Evolutionary conservation across 1,284 basidiomycete species (phyloP).

Genomic region (Rhodotorula sp.): DNA sequence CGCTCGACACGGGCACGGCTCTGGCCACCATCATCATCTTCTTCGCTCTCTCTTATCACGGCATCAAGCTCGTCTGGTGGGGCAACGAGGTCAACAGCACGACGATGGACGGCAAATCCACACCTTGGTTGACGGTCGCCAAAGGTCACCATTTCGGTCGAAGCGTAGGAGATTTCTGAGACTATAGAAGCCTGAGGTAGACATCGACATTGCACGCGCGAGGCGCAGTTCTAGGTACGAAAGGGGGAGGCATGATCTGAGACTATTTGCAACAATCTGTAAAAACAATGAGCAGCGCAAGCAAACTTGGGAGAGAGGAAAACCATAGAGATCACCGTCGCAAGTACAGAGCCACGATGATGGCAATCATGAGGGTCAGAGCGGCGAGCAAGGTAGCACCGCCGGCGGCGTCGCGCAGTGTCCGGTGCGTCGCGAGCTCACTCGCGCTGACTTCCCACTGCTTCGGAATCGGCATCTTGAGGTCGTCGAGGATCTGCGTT

Average conservation of each 20-base stretch:
- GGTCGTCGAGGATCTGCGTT: slow-evolving; percentile 45
- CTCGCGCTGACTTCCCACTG: slow-evolving; percentile 23
- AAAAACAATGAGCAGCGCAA: not conserved
- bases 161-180: slow-evolving; percentile 4
- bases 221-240: no score
- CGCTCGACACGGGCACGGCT: slow-evolving; percentile 59
- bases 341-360: not conserved
- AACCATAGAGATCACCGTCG: not conserved
- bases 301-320: not conserved
- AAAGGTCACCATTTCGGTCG: slow-evolving; percentile 5
- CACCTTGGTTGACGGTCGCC: slow-evolving; percentile 21
- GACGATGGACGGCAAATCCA: slow-evolving; percentile 43
- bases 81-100: slow-evolving; percentile 66
- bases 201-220: not conserved
- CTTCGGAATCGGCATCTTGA: slow-evolving; percentile 12
- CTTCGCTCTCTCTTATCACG: slow-evolving; percentile 69
- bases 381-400: slow-evolving; percentile 15
- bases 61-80: slow-evolving; percentile 72
- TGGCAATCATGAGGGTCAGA: slow-evolving; percentile 14
- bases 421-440: slow-evolving; percentile 26
- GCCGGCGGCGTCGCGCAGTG: slow-evolving; percentile 22
- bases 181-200: not conserved
- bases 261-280: no score
- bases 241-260: not conserved
- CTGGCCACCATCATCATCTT: slow-evolving; percentile 77